Conservation (phyloP, 2,329 filamentous ascomycete genomes). For the Scytalidium lignicola region DNA sequence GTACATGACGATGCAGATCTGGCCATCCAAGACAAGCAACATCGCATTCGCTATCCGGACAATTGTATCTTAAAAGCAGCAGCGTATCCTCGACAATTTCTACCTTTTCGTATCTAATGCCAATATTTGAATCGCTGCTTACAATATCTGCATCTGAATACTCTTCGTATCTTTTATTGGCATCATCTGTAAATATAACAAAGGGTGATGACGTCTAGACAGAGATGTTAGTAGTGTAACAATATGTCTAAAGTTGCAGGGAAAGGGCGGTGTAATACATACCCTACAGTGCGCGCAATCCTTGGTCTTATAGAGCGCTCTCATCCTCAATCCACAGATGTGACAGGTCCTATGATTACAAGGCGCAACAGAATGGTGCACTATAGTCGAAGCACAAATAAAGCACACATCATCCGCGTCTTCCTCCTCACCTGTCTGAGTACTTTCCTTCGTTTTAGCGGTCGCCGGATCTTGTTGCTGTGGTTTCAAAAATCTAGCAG, state of each 20-base stretch:
- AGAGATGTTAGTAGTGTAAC: slow-evolving; percentile 29
- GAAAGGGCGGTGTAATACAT: slow-evolving; percentile 35
- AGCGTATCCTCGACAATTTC: slow-evolving; percentile 90
- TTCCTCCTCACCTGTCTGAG: slow-evolving; percentile 28
- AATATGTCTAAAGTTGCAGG: slow-evolving; percentile 1
- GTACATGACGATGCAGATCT: slow-evolving; percentile 76
- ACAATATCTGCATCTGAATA: slow-evolving; percentile 69
- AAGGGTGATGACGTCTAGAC: slow-evolving; percentile 61
- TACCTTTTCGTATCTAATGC: slow-evolving; percentile 83
- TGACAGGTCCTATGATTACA: slow-evolving; percentile 97
- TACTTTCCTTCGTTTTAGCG: slow-evolving; percentile 11
- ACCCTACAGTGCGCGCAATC: slow-evolving; percentile 94
- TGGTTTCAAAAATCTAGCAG: slow-evolving; percentile 10
- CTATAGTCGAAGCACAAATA: slow-evolving; percentile 88
- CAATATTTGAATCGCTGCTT: slow-evolving; percentile 76
- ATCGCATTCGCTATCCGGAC: slow-evolving; percentile 79
- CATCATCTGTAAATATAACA: slow-evolving; percentile 89
- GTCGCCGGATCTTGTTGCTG: slow-evolving; percentile 12
- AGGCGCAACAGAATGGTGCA: slow-evolving; percentile 82
- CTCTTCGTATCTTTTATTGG: slow-evolving; percentile 78
- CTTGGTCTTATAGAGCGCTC: slow-evolving; percentile 93
- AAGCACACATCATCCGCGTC: slow-evolving; percentile 83
- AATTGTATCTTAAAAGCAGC: slow-evolving; percentile 87
- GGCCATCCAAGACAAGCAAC: slow-evolving; percentile 79
- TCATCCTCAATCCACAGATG: slow-evolving; percentile 86